phyloP scores from a whole-genome alignment of 1,284 basidiomycete species.

The Vanrija sp. region DNA sequence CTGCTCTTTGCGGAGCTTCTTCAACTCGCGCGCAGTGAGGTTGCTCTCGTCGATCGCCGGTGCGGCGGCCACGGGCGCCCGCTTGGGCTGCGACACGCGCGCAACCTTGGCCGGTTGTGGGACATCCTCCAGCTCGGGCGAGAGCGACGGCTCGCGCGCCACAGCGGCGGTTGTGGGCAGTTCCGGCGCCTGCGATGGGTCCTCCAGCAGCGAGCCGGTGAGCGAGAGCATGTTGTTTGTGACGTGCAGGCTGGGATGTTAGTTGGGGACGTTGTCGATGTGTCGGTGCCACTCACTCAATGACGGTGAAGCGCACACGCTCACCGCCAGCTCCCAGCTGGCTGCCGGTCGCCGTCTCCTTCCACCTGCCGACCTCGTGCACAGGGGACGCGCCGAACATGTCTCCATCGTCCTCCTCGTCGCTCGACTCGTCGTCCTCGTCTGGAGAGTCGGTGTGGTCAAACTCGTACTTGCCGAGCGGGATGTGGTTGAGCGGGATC shows the following conservation, averaged over 20 bases:
- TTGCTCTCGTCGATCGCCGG: conserved; percentile 28
- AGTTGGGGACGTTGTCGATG: neutral
- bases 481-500: conserved; percentile 90
- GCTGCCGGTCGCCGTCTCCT: conserved; percentile 65
- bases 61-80: neutral
- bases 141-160: conserved; percentile 18
- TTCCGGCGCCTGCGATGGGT: conserved; percentile 74
- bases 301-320: conserved; percentile 78
- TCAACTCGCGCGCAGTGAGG: conserved; percentile 33
- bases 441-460: conserved; percentile 58
- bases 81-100: conserved; percentile 6
- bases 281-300: conserved; percentile 61
- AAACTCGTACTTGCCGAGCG: conserved; percentile 74
- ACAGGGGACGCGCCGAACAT: conserved; percentile 23
- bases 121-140: conserved; percentile 20
- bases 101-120: conserved; percentile 17
- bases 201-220: conserved; percentile 78
- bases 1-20: conserved; percentile 42
- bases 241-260: conserved; percentile 68
- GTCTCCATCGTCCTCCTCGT: conserved; percentile 35
- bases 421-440: conserved; percentile 28
- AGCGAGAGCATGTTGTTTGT: conserved; percentile 94
- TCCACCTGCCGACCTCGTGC: conserved; percentile 66
- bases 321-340: conserved; percentile 69
- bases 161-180: conserved; percentile 21